Base-by-base conservation (phyloP, 2,329 filamentous ascomycete species). In the Nannizzia gypsea region DNA sequence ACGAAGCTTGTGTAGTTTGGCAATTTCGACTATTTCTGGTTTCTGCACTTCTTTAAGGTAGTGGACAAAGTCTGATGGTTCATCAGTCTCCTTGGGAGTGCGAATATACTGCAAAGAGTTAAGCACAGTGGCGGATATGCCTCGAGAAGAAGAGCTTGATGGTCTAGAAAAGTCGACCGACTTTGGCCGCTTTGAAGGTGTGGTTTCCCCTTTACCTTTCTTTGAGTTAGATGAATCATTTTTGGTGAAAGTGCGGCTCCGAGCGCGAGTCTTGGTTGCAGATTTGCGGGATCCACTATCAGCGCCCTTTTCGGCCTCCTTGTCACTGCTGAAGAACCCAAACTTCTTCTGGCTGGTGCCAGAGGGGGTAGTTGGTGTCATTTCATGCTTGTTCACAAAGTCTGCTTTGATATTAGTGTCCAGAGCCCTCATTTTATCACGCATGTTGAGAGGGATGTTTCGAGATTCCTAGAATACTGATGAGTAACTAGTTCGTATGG, bases 331-430 rank as follows among this genome's bases (percentile, higher is more conserved):
- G 24, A 46, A 54, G 5, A 55, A 38, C 2, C 57, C 57, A 11
- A 66, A 64, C 40, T 69, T 52, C 46, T 59, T 59, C 6, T 40
- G 48, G 17, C 44, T 52, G 9, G 48, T 54, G 15, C 20, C 17
- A n/a, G 57, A 62, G 4, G 69, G 65, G 50, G 68, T 77, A 71
- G 66, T 77, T 69, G 71, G 74, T 68, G 70, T 77, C 73, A 80
- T 85, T 31, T 63, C 54, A 40, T 88, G 89, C 71, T 95, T 91
- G 58, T 87, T 86, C 67, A 97, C 90, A 67, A 99, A 95, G 69
- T 97, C 91, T 70, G 90, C 89, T 75, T 99, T 99, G 77, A 97
- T 91, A 38, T 88, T 87, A 64, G 89, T 82, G 63, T 89, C 90
- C 62, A 99, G 78, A 60, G 86, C 91, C 52, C 92, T 83, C 90